These are phyloP conservation scores for Rhizophora mangle DNA, from an alignment of 345 rosid species.

Conservation along the genomic window DNA sequence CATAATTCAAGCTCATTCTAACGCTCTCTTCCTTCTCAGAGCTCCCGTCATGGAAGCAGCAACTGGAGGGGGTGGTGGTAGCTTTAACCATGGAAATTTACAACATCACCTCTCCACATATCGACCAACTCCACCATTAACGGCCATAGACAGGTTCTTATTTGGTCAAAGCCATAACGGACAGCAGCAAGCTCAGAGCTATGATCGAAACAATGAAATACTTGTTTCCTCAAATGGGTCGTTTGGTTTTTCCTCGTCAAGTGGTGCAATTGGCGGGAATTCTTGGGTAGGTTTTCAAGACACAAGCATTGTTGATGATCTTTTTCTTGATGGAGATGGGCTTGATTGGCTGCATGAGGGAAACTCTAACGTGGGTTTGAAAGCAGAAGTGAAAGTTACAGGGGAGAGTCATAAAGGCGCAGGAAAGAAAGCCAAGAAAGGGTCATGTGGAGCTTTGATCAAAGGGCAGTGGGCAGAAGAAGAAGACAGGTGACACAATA, in stretches of 20 bases:
- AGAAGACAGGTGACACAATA: constrained; percentile 65
- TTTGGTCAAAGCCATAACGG: constrained; percentile 41
- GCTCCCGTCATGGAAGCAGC: constrained; percentile 4
- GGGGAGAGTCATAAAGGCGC: constrained; percentile 22
- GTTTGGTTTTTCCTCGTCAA: constrained; percentile 17
- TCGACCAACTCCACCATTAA: constrained; percentile 54
- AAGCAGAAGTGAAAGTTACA: constrained; percentile 17
- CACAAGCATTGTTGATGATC: constrained; percentile 32
- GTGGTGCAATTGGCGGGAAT: constrained; percentile 20
- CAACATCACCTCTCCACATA: constrained; percentile 15
- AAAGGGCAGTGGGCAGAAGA: constrained; percentile 95
- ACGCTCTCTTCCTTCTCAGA: constrained; percentile 18
- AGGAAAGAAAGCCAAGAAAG: constrained; percentile 47
- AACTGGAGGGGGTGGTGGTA: constrained; percentile 7
- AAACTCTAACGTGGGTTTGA: constrained; percentile 28
- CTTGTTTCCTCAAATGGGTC: constrained; percentile 14
- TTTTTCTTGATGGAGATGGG: constrained; percentile 20
- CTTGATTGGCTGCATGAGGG: constrained; percentile 23
- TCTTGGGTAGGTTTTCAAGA: constrained; percentile 32
- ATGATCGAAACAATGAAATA: constrained; percentile 21
- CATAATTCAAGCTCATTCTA: constrained; percentile 27
- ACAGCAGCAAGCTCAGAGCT: constrained; percentile 24
- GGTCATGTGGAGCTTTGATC: constrained; percentile 48
- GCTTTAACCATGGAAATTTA: constrained; percentile 17
- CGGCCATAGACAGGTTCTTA: constrained; percentile 78